These are phyloP conservation scores for Fusarium transvaalense DNA, from an alignment of 2,329 filamentous ascomycete genomes.

Conservation along the genomic window DNA sequence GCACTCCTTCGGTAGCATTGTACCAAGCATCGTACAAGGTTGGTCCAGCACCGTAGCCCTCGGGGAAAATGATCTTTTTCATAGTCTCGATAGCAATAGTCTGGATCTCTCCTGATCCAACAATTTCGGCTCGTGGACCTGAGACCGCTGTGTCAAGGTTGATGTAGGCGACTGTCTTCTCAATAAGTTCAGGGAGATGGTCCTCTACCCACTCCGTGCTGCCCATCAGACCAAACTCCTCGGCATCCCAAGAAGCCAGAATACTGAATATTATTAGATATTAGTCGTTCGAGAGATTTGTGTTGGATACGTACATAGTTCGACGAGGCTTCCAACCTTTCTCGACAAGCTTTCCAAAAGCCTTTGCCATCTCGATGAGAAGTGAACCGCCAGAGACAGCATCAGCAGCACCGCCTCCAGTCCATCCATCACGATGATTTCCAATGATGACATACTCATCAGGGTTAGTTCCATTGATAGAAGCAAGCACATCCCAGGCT, in stretches of 20 bases:
- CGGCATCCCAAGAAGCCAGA: conserved; percentile 31
- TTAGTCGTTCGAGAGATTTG: accelerated
- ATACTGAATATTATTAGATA: conserved; percentile 12
- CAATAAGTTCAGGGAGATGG: conserved; percentile 20
- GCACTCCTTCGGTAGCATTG: conserved; percentile 33
- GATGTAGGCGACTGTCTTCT: conserved; percentile 55
- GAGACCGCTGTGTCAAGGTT: conserved; percentile 64
- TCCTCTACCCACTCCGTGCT: conserved; percentile 36
- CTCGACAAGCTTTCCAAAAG: conserved; percentile 60
- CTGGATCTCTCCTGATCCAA: conserved; percentile 38
- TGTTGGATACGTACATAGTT: conserved; percentile 58
- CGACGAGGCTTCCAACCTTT: conserved; percentile 65
- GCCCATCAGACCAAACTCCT: conserved; percentile 37
- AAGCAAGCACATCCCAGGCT: conserved; percentile 54
- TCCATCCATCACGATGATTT: conserved; percentile 68
- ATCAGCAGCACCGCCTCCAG: conserved; percentile 64
- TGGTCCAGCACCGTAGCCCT: conserved; percentile 24
- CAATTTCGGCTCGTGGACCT: conserved; percentile 56
- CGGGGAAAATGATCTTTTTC: conserved; percentile 39
- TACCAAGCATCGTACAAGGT: conserved; percentile 41
- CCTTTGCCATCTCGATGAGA: conserved; percentile 62
- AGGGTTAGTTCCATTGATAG: conserved; percentile 57
- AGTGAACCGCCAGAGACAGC: conserved; percentile 64
- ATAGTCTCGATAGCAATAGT: conserved; percentile 42
- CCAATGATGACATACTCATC: conserved; percentile 61